phyloP scores from a whole-genome alignment of 2,329 filamentous ascomycete species.

The Sporothrix pseudoabietina region DNA sequence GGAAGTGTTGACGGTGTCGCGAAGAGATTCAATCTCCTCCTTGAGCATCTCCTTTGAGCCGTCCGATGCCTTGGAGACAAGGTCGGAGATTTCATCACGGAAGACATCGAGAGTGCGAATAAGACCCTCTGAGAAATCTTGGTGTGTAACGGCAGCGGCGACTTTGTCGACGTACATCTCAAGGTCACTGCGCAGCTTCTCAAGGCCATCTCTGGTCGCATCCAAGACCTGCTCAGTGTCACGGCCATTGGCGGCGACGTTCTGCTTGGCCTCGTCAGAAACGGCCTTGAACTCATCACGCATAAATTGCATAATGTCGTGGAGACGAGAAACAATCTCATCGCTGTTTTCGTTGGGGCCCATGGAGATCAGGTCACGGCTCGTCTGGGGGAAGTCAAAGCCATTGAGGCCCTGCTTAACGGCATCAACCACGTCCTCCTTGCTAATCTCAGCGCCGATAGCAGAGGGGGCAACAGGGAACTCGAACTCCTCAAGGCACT shows the following conservation, averaged over 20 bases:
- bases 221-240: slow-evolving; percentile 89
- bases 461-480: slow-evolving; percentile 65
- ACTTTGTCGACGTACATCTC: slow-evolving; percentile 77
- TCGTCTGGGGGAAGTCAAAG: slow-evolving; percentile 49
- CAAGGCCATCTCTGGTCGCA: slow-evolving; percentile 83
- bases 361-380: slow-evolving; percentile 39
- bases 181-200: slow-evolving; percentile 76
- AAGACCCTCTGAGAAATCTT: slow-evolving; percentile 75
- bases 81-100: slow-evolving; percentile 66
- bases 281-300: slow-evolving; percentile 61
- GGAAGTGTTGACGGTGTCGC: slow-evolving; percentile 72
- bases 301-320: slow-evolving; percentile 67
- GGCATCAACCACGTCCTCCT: slow-evolving; percentile 65
- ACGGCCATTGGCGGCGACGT: slow-evolving; percentile 73
- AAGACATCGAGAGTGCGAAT: slow-evolving; percentile 66
- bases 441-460: slow-evolving; percentile 56
- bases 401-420: slow-evolving; percentile 61
- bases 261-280: slow-evolving; percentile 71
- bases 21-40: slow-evolving; percentile 78
- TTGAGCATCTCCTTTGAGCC: slow-evolving; percentile 70
- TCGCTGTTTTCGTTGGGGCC: slow-evolving; percentile 48
- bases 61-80: slow-evolving; percentile 55
- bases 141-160: slow-evolving; percentile 68
- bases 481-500: slow-evolving; percentile 84
- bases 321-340: slow-evolving; percentile 58